A percentile compares a stretch with the other conserved stretches of the same genome.
Evolutionary conservation across 108 stramenopile genomes (phyloP).

Genomic region (Conticribra guillardii): DNA sequence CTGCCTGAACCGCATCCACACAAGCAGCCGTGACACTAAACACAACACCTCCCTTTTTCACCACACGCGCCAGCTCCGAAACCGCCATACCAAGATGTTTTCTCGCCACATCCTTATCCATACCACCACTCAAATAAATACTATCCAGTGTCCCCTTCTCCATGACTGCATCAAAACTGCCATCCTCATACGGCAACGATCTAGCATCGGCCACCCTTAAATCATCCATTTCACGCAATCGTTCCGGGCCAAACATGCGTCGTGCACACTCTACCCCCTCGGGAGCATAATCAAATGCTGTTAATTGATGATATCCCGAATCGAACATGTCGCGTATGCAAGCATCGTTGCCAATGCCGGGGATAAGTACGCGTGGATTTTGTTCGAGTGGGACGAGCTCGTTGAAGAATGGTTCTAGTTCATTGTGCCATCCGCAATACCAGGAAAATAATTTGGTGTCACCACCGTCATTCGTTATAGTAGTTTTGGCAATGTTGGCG

Average conservation of each 20-base stretch:
- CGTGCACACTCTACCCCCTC: conserved; percentile 53
- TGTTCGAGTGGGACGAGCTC: conserved; percentile 48
- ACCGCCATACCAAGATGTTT: conserved; percentile 57
- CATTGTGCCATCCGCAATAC: conserved; percentile 67
- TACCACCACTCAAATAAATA: conserved; percentile 51
- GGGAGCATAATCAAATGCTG: conserved; percentile 57
- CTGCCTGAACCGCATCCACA: conserved; percentile 40
- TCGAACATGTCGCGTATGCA: conserved; percentile 49
- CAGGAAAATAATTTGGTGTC: conserved; percentile 52
- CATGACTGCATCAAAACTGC: conserved; percentile 38
- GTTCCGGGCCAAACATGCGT: conserved; percentile 24
- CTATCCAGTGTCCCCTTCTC: conserved; percentile 44
- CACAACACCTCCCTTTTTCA: conserved; percentile 59
- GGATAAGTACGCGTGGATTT: conserved; percentile 28
- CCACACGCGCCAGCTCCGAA: conserved; percentile 55
- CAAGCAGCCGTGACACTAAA: conserved; percentile 65
- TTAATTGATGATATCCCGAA: conserved; percentile 37
- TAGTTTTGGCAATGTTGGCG: neutral
- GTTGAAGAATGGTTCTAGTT: conserved; percentile 60
- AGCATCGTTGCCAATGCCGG: conserved; percentile 53
- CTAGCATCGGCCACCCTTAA: conserved; percentile 46
- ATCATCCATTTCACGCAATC: conserved; percentile 30
- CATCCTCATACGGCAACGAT: conserved; percentile 32
- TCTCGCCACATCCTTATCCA: conserved; percentile 41
- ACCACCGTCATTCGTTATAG: neutral